Base-by-base conservation (phyloP, 192 early-diverging fungal genomes). In the Podila epigama region DNA sequence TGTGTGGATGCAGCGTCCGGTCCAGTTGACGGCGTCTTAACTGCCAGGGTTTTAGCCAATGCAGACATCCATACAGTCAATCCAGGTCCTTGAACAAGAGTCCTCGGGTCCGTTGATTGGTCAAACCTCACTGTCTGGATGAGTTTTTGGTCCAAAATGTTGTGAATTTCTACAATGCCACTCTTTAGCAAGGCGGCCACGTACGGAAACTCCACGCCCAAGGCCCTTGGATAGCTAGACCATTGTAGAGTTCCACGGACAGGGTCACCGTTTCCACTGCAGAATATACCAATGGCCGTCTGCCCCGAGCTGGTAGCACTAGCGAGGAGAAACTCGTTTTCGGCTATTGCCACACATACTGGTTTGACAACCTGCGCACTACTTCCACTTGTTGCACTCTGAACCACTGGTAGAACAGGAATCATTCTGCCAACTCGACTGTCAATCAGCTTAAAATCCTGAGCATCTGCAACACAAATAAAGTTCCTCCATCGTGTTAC, bases 191-290 rank as follows among this genome's bases (percentile, higher is more conserved):
- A 78, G 0, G 93, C 88, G 0, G 89, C 81, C 2, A 90, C 86
- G 44, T 93, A 94, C 1, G 94, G 94, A 61, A 84, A 92, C 54
- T 95, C 92, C 20, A 93, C 91, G 20, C 86, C 88, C 27, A 79
- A 44, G 32, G 85, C 77, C 31, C 81, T 63, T 22, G 85, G 86
- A 56, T 82, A 84, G 29, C 83, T 83, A 0, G 73, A 63, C 85
- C 84, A 91, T 59, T 82, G 69, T 35, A 85, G 58, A n/a, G 78
- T 81, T 64, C 92, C 93, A 61, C 91, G 82, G 12, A 93, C 83
- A 32, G 94, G 85, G 35, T 94, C 91, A 0, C 94, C 92, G 10
- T 66, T 62, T 8, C 79, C 77, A 35, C 85, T 81, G 5, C 94
- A 84, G 79, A 95, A 93, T 20, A 94, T 84, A 29, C 94, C 94